Conservation (phyloP, 441 rosid genomes). For the Croton laevigatus region DNA sequence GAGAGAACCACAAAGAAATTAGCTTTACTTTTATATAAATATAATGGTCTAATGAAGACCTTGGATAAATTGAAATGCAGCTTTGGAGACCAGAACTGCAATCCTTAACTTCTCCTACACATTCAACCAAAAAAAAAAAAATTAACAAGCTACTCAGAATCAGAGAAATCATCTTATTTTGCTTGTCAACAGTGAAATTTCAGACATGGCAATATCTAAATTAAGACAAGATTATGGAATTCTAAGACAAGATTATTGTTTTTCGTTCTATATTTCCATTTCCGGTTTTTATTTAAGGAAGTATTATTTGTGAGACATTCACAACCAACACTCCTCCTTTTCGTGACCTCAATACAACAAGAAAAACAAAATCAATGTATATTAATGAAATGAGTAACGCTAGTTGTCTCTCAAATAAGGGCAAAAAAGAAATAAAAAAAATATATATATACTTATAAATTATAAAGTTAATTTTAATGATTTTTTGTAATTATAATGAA, state of each 20-base stretch:
- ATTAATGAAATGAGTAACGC: no score
- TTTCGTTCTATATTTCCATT: no score
- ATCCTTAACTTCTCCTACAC: slow-evolving; percentile 73
- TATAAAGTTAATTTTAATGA: no score
- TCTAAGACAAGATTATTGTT: background rate
- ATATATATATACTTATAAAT: no score
- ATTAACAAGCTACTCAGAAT: background rate
- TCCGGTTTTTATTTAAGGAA: no score
- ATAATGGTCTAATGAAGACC: slow-evolving; percentile 32
- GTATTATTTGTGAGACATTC: background rate
- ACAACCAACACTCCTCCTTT: background rate
- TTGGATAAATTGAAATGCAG: slow-evolving; percentile 74
- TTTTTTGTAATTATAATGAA: no score
- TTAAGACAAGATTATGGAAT: background rate
- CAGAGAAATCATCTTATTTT: background rate
- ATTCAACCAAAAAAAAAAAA: slow-evolving; percentile 11
- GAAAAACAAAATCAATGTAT: no score
- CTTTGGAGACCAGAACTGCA: slow-evolving; percentile 88
- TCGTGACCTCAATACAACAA: background rate
- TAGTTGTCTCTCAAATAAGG: no score
- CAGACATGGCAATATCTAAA: no score
- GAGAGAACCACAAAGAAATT: background rate
- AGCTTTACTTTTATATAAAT: background rate
- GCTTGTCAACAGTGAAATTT: background rate
- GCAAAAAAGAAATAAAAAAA: no score